Evolutionary conservation across 1,139 yeast genomes (phyloP), one percentile per base, ranked within the genome.

Genomic region (Kodamaea suecica): DNA sequence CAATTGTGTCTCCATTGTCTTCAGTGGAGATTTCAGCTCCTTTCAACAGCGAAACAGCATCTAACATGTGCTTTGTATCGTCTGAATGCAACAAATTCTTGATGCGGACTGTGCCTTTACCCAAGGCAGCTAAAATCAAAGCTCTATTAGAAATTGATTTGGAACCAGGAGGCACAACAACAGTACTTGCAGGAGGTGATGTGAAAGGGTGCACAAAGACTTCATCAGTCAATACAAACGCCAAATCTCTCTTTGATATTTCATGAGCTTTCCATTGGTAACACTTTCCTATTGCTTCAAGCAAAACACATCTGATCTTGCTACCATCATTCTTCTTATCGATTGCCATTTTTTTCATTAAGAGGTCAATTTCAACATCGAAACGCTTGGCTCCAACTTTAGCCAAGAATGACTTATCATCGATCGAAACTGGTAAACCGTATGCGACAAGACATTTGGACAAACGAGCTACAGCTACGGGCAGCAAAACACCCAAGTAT

Each of bases 141-240:
- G 97, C 98, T 57, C 99, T 79, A 57, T 92, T 92, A 10, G 97
- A 88, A 43, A 92, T 92, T 3, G 97, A 90, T 58, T 92, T 92
- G 4, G 97, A 92, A 1, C 99, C 99, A 8, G 99, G 99, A 17
- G 98, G 98, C 17, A 72, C 69, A 29, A 92, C 70, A 2, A 66
- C 66, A 35, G 67, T 75, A 24, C 73, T 61, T 13, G 61, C 44
- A 3, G 80, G 76, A 8, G 72, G 58, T 2, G 52, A 47, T 14
- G 59, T 60, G 50, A 80, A 78, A 32, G 82, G 77, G 45, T 63
- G 70, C 17, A 90, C 95, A 30, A 76, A 50, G 7, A 82, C 73
- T 55, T 88, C 95, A 48, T 86, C 94, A n/a, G 97, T 83, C 40
- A 92, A 65, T 5, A 92, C 80, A 43, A 88, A 78, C 39, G 87